A percentile compares a stretch with the other conserved stretches of the same genome.
These are phyloP conservation scores for Calycina marina DNA, from an alignment of 2,329 filamentous ascomycete species.

Conservation along the genomic window DNA sequence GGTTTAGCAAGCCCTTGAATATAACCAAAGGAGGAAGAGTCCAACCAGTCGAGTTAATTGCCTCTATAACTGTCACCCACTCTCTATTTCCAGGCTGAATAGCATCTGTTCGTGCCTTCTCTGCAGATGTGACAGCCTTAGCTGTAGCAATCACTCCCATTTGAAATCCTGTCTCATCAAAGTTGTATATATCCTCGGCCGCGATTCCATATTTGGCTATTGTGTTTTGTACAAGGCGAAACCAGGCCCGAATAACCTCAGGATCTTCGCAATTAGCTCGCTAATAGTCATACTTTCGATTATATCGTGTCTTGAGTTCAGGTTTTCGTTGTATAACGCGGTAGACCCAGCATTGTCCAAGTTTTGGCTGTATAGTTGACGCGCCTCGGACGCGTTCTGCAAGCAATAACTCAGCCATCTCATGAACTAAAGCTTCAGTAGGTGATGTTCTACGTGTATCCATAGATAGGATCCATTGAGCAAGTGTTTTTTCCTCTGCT, in stretches of 20 bases:
- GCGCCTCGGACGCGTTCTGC: neutral
- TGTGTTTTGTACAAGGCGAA: slow-evolving; percentile 5
- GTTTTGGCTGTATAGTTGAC: neutral
- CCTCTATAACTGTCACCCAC: slow-evolving; percentile 17
- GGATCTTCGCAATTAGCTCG: slow-evolving; percentile 1
- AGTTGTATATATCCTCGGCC: slow-evolving; percentile 7
- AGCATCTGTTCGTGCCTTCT: slow-evolving; percentile 3
- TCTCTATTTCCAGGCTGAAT: slow-evolving; percentile 16
- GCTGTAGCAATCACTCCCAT: slow-evolving; percentile 10
- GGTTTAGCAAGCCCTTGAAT: slow-evolving; percentile 9
- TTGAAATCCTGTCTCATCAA: slow-evolving; percentile 15
- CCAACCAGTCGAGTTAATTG: slow-evolving; percentile 14
- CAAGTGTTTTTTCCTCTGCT: neutral
- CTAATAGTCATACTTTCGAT: slow-evolving; percentile 2
- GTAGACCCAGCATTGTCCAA: neutral
- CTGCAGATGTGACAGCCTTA: slow-evolving; percentile 13
- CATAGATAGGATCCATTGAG: neutral
- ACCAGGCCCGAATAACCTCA: slow-evolving; percentile 1
- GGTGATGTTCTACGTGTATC: neutral
- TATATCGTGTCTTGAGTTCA: neutral
- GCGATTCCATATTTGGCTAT: slow-evolving; percentile 7
- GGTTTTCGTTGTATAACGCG: neutral
- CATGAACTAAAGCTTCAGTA: neutral
- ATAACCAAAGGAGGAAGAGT: slow-evolving; percentile 17
- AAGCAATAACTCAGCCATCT: neutral